phyloP scores from a whole-genome alignment of 768 basidiomycete genomes.

The Trametes meyenii region DNA sequence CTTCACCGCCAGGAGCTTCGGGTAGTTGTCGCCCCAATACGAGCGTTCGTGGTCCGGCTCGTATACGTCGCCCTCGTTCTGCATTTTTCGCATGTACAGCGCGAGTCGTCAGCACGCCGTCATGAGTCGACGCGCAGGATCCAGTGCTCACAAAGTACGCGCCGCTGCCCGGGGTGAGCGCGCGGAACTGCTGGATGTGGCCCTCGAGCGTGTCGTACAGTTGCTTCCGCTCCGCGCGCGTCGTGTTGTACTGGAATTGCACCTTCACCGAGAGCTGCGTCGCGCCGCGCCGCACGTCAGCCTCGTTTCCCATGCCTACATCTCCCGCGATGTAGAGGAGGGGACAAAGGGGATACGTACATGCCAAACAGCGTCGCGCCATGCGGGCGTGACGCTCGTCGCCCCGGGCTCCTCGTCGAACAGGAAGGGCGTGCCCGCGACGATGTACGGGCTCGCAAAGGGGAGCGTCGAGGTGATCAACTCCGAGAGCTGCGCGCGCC shows the following conservation, averaged over 20 bases:
- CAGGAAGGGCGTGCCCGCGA: constrained; percentile 29
- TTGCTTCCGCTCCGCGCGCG: neutral
- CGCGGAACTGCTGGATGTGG: constrained; percentile 27
- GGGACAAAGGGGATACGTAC: constrained; percentile 11
- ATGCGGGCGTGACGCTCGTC: constrained; percentile 35
- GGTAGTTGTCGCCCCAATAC: constrained; percentile 42
- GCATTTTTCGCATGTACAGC: neutral
- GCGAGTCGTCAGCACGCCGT: neutral
- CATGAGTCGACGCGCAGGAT: neutral
- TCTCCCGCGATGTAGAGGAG: neutral
- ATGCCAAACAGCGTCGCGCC: constrained; percentile 34
- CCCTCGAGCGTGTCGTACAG: constrained; percentile 10
- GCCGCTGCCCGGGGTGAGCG: constrained; percentile 33
- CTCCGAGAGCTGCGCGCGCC: constrained; percentile 26
- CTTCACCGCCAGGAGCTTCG: constrained; percentile 34
- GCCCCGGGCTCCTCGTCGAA: constrained; percentile 22
- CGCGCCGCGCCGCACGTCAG: constrained; percentile 28
- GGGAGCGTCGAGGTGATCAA: constrained; percentile 27
- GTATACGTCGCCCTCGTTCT: constrained; percentile 42
- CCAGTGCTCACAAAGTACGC: constrained; percentile 36
- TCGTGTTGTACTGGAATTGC: constrained; percentile 7
- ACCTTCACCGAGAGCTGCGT: constrained; percentile 25
- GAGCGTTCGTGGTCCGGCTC: constrained; percentile 36
- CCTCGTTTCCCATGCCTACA: neutral
- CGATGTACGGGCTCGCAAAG: constrained; percentile 30